Evolutionary conservation across 169 alveolate genomes (phyloP).

Genomic region (Plasmodium malariae): DNA sequence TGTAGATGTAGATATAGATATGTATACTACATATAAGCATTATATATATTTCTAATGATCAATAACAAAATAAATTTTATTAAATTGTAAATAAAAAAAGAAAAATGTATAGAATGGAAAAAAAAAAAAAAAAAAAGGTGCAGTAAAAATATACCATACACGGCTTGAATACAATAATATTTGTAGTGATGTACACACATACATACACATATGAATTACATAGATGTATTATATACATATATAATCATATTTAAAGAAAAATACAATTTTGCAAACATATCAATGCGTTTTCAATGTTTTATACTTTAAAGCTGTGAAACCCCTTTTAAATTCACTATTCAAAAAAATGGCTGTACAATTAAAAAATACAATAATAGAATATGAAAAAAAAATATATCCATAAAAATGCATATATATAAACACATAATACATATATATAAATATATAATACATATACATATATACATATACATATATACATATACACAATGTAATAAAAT

Average conservation of each 20-base stretch:
- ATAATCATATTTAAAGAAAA: too few relatives aligned
- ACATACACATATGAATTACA: background rate
- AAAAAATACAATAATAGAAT: background rate
- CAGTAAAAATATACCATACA: background rate
- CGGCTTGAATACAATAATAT: background rate
- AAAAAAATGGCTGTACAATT: constrained; percentile 4
- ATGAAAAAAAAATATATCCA: background rate
- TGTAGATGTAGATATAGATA: background rate
- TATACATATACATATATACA: background rate
- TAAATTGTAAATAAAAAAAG: background rate
- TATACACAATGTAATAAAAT: background rate
- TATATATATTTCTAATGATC: background rate
- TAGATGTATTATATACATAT: background rate
- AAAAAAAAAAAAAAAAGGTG: background rate
- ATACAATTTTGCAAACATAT: background rate
- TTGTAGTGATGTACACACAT: background rate
- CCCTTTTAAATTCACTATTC: constrained; percentile 14
- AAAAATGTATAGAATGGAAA: too few relatives aligned
- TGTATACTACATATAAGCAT: background rate
- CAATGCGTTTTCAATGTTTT: background rate
- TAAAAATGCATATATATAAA: background rate
- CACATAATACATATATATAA: background rate
- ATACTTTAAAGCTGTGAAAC: constrained; percentile 32
- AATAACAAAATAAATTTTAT: background rate
- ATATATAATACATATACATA: background rate